Conservation (phyloP, 768 basidiomycete species). For the Kwoniella sp. region DNA sequence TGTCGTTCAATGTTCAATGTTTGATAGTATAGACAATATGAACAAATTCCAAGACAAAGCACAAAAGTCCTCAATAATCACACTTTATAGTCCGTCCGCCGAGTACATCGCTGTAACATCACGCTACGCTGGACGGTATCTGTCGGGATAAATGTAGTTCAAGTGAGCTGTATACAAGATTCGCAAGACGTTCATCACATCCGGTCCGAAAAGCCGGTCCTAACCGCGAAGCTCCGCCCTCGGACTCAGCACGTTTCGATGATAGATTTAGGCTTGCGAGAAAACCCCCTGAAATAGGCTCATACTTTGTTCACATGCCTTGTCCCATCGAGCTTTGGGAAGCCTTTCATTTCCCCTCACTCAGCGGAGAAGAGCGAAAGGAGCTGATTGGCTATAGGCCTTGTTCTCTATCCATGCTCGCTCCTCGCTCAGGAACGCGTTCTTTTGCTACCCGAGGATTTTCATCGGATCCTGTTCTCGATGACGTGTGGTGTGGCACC, state of each 20-base stretch:
- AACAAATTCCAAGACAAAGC: not conserved
- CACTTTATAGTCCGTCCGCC: not conserved
- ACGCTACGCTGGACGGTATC: not conserved
- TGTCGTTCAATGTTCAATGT: not conserved
- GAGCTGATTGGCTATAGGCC: not conserved
- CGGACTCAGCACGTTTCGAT: not conserved
- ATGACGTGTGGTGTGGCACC: slow-evolving; percentile 4
- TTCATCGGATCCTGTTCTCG: slow-evolving; percentile 1
- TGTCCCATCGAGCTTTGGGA: too few species aligned
- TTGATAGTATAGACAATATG: not conserved
- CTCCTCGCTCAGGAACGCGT: not conserved
- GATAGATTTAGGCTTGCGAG: too few species aligned
- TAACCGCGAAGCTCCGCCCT: not conserved
- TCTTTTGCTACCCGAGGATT: not conserved
- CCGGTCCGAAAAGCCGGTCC: slow-evolving; percentile 3
- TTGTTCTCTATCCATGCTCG: not conserved
- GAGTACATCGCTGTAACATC: too few species aligned
- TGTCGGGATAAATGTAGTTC: not conserved
- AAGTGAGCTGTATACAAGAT: not conserved
- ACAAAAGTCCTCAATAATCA: not conserved
- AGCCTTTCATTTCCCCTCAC: too few species aligned
- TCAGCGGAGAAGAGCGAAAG: too few species aligned
- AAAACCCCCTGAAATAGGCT: too few species aligned
- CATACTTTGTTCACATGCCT: too few species aligned
- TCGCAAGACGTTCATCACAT: not conserved